A percentile compares a stretch with the other conserved stretches of the same genome.
phyloP scores from a whole-genome alignment of 805 yeast species.

The Candida sphagnicola region DNA sequence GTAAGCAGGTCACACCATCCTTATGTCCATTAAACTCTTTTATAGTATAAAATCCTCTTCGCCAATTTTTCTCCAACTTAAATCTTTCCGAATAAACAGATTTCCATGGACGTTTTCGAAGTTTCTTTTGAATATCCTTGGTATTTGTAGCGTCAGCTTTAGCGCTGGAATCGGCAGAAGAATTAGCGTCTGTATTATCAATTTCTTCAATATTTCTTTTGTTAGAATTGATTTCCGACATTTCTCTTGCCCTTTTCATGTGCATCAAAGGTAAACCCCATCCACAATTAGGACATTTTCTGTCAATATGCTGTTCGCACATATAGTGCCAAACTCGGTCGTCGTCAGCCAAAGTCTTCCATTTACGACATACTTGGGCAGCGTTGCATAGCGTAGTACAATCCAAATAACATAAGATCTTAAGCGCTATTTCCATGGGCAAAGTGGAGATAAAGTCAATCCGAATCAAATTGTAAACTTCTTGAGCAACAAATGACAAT shows the following conservation, averaged over 20 bases:
- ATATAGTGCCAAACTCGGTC: slow-evolving; percentile 97
- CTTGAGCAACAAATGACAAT: slow-evolving; percentile 77
- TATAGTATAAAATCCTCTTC: slow-evolving; percentile 68
- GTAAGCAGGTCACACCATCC: slow-evolving; percentile 85
- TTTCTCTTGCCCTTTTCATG: slow-evolving; percentile 68
- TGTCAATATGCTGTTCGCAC: slow-evolving; percentile 97
- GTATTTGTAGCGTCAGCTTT: slow-evolving; percentile 4
- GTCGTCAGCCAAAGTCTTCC: slow-evolving; percentile 92
- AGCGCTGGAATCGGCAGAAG: background rate
- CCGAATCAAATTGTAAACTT: slow-evolving; percentile 72
- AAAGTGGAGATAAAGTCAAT: slow-evolving; percentile 84
- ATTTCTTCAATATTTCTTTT: slow-evolving; percentile 14
- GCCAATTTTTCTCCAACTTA: slow-evolving; percentile 92
- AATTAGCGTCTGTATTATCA: background rate
- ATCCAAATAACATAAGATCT: slow-evolving; percentile 83
- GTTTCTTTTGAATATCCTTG: slow-evolving; percentile 4
- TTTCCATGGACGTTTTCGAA: slow-evolving; percentile 80
- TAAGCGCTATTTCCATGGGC: slow-evolving; percentile 82
- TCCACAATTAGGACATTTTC: slow-evolving; percentile 97
- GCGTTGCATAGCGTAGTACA: slow-evolving; percentile 92
- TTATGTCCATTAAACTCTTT: slow-evolving; percentile 74
- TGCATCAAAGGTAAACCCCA: slow-evolving; percentile 98
- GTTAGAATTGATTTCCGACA: slow-evolving; percentile 12
- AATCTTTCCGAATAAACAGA: slow-evolving; percentile 88
- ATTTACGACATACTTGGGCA: slow-evolving; percentile 82